Percentiles rank a stretch among this genome's conserved stretches.
phyloP scores from a whole-genome alignment of 257 asterid species.

The Solanum peruvianum region DNA sequence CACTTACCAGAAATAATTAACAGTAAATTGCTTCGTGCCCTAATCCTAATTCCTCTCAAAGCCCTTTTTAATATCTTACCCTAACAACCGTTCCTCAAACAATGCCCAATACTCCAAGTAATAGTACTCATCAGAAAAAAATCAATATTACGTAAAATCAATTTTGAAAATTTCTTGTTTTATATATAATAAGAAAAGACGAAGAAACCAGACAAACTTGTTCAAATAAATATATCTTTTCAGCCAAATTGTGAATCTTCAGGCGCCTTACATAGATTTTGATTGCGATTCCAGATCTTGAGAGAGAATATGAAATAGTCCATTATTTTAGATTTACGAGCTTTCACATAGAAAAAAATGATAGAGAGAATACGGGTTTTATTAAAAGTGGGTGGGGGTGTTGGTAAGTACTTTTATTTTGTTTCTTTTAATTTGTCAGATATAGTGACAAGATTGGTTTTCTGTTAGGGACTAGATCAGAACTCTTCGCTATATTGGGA shows the following conservation, averaged over 20 bases:
- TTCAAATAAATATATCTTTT: too few relatives aligned
- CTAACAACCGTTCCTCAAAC: neutral
- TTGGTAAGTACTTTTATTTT: too few relatives aligned
- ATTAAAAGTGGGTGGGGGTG: neutral
- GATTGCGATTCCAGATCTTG: neutral
- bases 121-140: neutral
- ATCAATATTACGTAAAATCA: neutral
- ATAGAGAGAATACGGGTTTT: neutral
- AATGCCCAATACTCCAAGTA: neutral
- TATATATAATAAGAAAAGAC: too few relatives aligned
- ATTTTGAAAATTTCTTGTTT: too few relatives aligned
- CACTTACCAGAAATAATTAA: neutral
- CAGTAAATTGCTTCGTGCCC: neutral
- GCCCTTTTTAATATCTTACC: neutral
- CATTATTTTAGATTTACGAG: neutral
- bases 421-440: too few relatives aligned
- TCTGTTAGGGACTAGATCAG: too few relatives aligned
- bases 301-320: neutral
- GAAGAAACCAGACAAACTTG: too few relatives aligned
- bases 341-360: neutral
- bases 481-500: too few relatives aligned
- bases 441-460: too few relatives aligned
- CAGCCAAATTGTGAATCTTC: neutral
- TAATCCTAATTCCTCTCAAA: neutral
- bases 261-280: neutral